Base-by-base conservation (phyloP, 768 basidiomycete genomes). In the Mycena vitilis region DNA sequence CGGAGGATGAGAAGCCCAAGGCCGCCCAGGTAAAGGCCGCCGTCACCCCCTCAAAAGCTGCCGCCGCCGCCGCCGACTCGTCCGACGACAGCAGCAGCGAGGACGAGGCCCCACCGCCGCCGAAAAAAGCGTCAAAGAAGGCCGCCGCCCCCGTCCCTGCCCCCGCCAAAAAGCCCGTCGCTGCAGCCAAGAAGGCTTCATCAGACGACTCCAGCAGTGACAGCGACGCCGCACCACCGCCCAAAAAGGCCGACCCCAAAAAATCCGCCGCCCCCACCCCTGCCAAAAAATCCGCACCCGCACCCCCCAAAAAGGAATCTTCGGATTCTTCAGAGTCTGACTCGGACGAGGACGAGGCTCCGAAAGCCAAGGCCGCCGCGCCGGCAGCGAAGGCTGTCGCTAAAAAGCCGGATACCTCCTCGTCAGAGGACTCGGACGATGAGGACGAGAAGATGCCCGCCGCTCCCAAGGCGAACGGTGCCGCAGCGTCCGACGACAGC, bases 1-100 rank as follows among this genome's bases (percentile, higher is more conserved):
- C 80, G 23, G 82, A 87, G 71, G 88, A 88, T 47, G 88, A 89
- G 74, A 86, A 87, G 73, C 83, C 87, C 66, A 89, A 89, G 75
- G 84, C 85, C 45, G 80, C 82, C 10, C 86, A 85, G 73, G 80
- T 86, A 44, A 86, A 69, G 86, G 70, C 78, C 76, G 59, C 78
- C 75, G 53, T 34, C 1, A 16, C 44, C 13, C 30, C 51, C 66
- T 72, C 79, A 20, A 83, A 85, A 68, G 76, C 78, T n/a, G 30
- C 30, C 7, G 40, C 40, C 40, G 74, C 77, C 11, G 76, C 80
- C 22, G 74, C 73, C 48, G 81, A 81, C 62, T 78, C 79, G 4
- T 74, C 70, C 23, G 64, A 65, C 42, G 76, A 74, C 47, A 81
- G 82, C 36, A 81, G 82, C 36, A 78, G 77, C 60, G 79, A 83